Conservation (phyloP, 2,329 filamentous ascomycete species). For the Epicoccum sorghinum region DNA sequence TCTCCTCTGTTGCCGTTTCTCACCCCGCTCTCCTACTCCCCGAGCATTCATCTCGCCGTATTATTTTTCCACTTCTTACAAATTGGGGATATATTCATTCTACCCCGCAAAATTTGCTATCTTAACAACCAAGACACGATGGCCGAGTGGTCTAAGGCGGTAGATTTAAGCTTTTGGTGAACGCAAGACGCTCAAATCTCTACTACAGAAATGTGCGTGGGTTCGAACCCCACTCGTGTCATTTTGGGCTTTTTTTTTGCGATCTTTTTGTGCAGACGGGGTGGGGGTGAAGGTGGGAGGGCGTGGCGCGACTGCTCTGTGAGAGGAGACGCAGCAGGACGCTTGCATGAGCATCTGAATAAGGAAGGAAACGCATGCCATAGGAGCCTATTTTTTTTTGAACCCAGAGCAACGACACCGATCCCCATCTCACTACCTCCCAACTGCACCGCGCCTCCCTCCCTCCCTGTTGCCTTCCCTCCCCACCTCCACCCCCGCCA, state of each 20-base stretch:
- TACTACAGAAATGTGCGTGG: constrained; percentile 44
- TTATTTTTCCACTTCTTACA: background rate
- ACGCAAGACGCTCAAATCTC: constrained; percentile 19
- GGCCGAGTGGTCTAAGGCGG: constrained; percentile 44
- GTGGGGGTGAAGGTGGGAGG: background rate
- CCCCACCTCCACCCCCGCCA: background rate
- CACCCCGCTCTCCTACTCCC: background rate
- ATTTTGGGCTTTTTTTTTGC: constrained; percentile 16
- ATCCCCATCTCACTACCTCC: background rate
- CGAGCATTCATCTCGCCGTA: no score
- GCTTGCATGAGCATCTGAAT: no score
- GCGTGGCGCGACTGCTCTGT: no score
- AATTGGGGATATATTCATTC: background rate
- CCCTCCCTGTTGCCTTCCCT: background rate
- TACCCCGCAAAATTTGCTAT: background rate
- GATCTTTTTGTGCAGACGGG: background rate
- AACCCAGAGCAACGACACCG: no score
- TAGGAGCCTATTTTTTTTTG: no score
- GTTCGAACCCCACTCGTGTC: constrained; percentile 41
- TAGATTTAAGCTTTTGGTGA: constrained; percentile 35
- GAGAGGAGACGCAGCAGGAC: no score
- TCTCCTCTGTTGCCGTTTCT: no score
- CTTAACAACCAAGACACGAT: constrained; percentile 27
- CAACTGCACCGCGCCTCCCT: background rate
- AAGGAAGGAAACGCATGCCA: no score